Evolutionary conservation across 345 rosid species (phyloP), one percentile per base, ranked within the genome.

Genomic region (Arabidopsis suecica): DNA sequence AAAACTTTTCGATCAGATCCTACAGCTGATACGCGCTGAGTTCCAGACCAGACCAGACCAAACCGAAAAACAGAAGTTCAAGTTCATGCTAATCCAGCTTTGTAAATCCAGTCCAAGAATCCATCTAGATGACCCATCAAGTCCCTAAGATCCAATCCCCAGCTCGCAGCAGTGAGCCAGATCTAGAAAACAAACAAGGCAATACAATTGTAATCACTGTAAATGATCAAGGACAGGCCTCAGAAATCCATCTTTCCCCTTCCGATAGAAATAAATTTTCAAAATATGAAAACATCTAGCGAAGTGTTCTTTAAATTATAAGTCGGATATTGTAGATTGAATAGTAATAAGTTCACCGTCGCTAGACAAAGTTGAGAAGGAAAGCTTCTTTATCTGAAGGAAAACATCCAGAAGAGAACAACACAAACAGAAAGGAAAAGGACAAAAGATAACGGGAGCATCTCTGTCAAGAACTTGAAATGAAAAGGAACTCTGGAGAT

Each of bases 101-200:
- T 81, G 74, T 56, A 55, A 62, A 76, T 74, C 79, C 74, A 73
- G 58, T 41, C 77, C 68, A 77, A 63, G 61, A 25, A 71, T 72
- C 80, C 86, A 82, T 61, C 73, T 75, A 80, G 72, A 76, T 88
- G 88, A 84, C 86, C 90, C 89, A 84, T 88, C 90, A 83, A 87
- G 87, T 84, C 83, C 91, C 87, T 90, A 79, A 79, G 67, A 68
- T 61, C 95, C 92, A 83, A 80, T 86, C 88, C 88, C 89, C 93
- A 88, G 79, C 80, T 82, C 71, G 84, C 88, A 68, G 86, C 88
- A 85, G 81, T 82, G 86, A 80, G 86, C 89, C 89, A 87, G 80
- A 91, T 89, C 98, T 87, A 91, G 83, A 83, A 93, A 89, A 86
- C 84, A 91, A 91, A 88, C 84, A 85, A 74, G 86, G 81, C 72